Evolutionary conservation across 331 rosid genomes (phyloP).

Genomic region (Phaseolus coccineus): DNA sequence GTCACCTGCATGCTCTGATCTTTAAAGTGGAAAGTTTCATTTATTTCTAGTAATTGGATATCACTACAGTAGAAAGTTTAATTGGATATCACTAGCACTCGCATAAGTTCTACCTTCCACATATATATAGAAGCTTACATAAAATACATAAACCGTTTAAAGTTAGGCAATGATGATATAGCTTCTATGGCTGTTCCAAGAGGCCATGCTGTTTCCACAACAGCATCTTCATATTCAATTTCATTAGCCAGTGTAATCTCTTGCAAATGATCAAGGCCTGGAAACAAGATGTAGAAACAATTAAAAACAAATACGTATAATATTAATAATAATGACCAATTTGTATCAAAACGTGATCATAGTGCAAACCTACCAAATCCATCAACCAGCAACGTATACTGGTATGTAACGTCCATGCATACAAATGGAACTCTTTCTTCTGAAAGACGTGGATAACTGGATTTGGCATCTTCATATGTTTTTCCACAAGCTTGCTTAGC

Average conservation of each 20-base stretch:
- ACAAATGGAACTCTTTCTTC: slow-evolving; percentile 56
- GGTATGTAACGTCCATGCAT: slow-evolving; percentile 78
- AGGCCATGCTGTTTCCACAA: slow-evolving; percentile 81
- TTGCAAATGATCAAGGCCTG: slow-evolving; percentile 7
- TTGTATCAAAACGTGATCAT: not conserved
- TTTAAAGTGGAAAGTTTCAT: no score
- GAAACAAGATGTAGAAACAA: not conserved
- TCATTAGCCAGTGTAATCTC: no score
- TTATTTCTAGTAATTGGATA: no score
- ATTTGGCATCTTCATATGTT: slow-evolving; percentile 52
- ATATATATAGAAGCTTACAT: slow-evolving; percentile 28
- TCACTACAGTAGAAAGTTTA: no score
- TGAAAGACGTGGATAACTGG: slow-evolving; percentile 46
- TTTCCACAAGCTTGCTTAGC: slow-evolving; percentile 70
- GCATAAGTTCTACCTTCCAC: not conserved
- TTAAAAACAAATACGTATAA: not conserved
- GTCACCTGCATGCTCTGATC: no score
- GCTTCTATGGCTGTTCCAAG: slow-evolving; percentile 87
- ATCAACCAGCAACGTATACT: slow-evolving; percentile 64
- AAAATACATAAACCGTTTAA: slow-evolving; percentile 7
- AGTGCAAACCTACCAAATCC: slow-evolving; percentile 64
- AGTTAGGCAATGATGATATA: slow-evolving; percentile 33
- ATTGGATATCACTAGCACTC: no score
- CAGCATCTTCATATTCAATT: slow-evolving; percentile 43
- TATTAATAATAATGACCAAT: not conserved